Conservation (phyloP, 2,329 filamentous ascomycete species). For the Penicillium verrucosum region DNA sequence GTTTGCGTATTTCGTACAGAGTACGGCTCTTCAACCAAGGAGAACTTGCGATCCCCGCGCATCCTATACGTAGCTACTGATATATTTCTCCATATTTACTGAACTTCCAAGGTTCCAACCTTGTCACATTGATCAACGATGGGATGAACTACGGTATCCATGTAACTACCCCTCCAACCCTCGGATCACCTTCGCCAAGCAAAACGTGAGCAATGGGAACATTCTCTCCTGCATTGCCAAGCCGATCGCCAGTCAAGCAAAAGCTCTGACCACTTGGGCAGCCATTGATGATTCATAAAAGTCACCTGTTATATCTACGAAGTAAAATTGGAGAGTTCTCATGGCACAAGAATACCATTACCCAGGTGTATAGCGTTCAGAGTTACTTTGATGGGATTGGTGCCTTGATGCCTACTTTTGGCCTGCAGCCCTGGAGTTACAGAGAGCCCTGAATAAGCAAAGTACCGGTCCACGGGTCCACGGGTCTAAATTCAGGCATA, state of each 20-base stretch:
- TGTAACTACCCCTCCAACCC: not conserved
- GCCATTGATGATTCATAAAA: not conserved
- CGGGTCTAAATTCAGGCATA: too few species aligned
- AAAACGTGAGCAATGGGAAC: not conserved
- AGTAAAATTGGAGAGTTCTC: too few species aligned
- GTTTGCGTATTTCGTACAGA: not conserved
- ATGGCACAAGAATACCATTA: not conserved
- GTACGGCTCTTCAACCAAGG: not conserved
- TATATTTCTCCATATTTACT: not conserved
- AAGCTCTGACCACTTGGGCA: not conserved
- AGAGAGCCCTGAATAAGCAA: too few species aligned
- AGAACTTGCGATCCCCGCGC: not conserved
- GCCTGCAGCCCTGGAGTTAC: too few species aligned
- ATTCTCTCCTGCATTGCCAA: not conserved
- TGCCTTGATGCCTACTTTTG: too few species aligned
- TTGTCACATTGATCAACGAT: not conserved
- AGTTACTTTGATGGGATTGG: too few species aligned
- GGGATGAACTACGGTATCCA: not conserved
- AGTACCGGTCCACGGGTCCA: too few species aligned
- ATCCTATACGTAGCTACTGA: not conserved
- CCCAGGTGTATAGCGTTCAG: too few species aligned
- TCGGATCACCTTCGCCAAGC: not conserved
- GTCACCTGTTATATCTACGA: not conserved
- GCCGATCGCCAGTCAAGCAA: conserved; percentile 5
- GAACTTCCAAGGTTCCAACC: not conserved